These are phyloP conservation scores for Nematocida sp. DNA, from an alignment of 371 early-diverging fungal genomes.

Conservation along the genomic window DNA sequence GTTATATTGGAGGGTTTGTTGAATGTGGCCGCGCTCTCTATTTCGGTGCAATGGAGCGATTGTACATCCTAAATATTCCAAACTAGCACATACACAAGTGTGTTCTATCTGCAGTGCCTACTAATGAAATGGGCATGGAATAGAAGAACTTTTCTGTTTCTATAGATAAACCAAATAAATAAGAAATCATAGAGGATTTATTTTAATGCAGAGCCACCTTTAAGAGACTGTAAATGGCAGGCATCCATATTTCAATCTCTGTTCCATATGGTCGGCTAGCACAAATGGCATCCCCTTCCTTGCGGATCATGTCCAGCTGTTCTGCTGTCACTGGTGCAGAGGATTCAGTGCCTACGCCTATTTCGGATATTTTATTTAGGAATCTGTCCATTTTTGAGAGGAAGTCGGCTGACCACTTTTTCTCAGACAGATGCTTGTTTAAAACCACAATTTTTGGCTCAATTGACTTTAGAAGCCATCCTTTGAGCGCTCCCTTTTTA, in stretches of 20 bases:
- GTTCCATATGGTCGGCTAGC: constrained; percentile 41
- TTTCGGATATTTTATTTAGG: constrained; percentile 20
- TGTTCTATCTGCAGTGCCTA: no score
- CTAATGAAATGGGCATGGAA: no score
- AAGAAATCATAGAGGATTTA: background rate
- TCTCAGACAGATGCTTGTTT: constrained; percentile 22
- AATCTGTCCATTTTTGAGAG: constrained; percentile 26
- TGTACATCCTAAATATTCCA: constrained; percentile 2
- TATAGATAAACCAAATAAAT: background rate
- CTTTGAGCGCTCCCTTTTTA: constrained; percentile 50
- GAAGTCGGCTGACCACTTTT: constrained; percentile 46
- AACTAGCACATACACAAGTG: background rate
- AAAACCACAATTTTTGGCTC: constrained; percentile 44
- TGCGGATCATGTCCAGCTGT: constrained; percentile 32
- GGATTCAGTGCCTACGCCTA: background rate
- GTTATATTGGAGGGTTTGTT: constrained; percentile 20
- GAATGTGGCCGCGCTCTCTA: background rate
- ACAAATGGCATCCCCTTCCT: constrained; percentile 43
- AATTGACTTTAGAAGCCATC: constrained; percentile 57
- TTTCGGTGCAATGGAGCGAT: background rate
- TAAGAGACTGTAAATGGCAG: constrained; percentile 58
- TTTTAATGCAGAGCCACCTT: constrained; percentile 55
- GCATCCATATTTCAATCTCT: constrained; percentile 55
- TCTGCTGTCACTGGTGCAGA: constrained; percentile 4
- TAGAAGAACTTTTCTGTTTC: no score